Evolutionary conservation across 164 flowering plant species (phyloP).

Genomic region (Buxus sempervirens): DNA sequence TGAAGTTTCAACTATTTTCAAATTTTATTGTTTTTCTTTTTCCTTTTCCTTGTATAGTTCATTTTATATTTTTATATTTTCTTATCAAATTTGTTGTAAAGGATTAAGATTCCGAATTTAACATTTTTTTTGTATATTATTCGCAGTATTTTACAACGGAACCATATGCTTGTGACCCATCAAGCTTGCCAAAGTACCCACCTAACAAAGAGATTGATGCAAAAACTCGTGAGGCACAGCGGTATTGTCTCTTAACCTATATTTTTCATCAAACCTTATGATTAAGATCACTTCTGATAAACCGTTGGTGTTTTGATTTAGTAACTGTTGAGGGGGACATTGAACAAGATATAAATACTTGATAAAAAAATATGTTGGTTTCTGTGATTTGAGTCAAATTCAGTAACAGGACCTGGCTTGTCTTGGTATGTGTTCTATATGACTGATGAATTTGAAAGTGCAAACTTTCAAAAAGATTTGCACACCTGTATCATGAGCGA

Average conservation of each 20-base stretch:
- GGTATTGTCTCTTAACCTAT: slow-evolving; percentile 24
- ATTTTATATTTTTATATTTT: too few relatives aligned
- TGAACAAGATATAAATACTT: not conserved
- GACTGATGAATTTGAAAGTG: too few relatives aligned
- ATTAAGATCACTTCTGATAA: not conserved
- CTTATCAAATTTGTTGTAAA: not conserved
- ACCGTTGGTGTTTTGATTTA: not conserved
- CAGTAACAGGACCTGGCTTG: not conserved
- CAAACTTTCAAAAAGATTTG: too few relatives aligned
- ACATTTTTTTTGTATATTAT: not conserved
- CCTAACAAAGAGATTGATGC: slow-evolving; percentile 93
- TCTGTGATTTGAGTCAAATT: not conserved
- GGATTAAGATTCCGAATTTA: not conserved
- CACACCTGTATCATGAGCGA: too few relatives aligned
- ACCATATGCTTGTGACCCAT: slow-evolving; percentile 87
- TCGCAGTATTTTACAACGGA: slow-evolving; percentile 71
- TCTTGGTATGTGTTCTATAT: too few relatives aligned
- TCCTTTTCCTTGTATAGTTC: not conserved
- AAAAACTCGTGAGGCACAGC: slow-evolving; percentile 61
- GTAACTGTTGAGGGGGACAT: not conserved
- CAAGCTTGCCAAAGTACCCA: slow-evolving; percentile 81
- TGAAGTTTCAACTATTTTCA: not conserved
- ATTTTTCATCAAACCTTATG: not conserved
- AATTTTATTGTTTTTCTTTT: not conserved
- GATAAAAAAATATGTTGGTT: not conserved